phyloP scores from a whole-genome alignment of 805 yeast species.

The Metschnikowia anglica region DNA sequence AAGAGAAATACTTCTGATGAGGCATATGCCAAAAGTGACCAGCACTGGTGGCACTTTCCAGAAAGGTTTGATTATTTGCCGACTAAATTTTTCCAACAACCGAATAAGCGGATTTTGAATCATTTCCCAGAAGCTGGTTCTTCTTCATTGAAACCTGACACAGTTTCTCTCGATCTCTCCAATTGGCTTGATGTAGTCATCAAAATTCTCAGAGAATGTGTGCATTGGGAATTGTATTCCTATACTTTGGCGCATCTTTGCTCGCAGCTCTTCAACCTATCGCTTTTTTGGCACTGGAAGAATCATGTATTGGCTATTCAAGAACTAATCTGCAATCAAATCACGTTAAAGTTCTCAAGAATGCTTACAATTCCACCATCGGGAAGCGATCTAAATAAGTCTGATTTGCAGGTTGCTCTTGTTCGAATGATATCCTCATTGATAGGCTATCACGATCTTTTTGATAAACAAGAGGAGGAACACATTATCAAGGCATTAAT shows the following conservation, averaged over 20 bases:
- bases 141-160: background rate
- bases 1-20: constrained; percentile 44
- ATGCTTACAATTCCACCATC: constrained; percentile 34
- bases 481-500: constrained; percentile 59
- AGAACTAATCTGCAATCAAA: constrained; percentile 56
- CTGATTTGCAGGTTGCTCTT: constrained; percentile 65
- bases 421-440: constrained; percentile 63
- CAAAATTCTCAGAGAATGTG: constrained; percentile 49
- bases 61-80: constrained; percentile 54
- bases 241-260: constrained; percentile 66
- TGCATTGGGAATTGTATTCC: constrained; percentile 72
- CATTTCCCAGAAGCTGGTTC: background rate
- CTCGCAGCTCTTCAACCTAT: constrained; percentile 62
- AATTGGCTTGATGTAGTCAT: constrained; percentile 53
- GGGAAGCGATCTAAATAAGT: constrained; percentile 42
- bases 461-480: constrained; percentile 60
- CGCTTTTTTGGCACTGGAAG: constrained; percentile 46
- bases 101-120: constrained; percentile 25
- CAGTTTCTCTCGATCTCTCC: constrained; percentile 40
- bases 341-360: constrained; percentile 49
- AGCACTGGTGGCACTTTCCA: constrained; percentile 57
- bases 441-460: constrained; percentile 55
- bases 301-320: constrained; percentile 43
- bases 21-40: constrained; percentile 10
- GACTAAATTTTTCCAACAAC: constrained; percentile 39